Base-by-base conservation (phyloP, 805 yeast species). In the Myxozyma monticola region DNA sequence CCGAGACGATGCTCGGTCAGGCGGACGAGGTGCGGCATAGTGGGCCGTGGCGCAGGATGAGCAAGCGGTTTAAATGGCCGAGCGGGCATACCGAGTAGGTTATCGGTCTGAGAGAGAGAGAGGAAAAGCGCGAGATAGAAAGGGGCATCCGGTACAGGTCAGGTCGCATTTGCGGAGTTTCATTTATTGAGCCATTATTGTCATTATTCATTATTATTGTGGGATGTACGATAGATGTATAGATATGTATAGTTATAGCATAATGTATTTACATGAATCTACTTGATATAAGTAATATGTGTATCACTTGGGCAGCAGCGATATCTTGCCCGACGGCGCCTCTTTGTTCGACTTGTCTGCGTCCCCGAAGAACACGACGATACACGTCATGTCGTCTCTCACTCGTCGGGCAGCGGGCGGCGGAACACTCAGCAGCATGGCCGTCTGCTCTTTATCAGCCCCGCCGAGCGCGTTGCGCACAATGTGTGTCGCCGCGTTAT, bases 321-420 rank as follows among this genome's bases (percentile, higher is more conserved):
- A 43, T 14, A 47, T 42, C 31, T 36, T 31, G 5, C 56, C 56
- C 2, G 49, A 24, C 5, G 52, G 35, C 17, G 30, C 42, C 25
- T 33, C 38, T 15, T 25, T 29, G 9, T 21, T 30, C n/a, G n/a
- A n/a, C n/a, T n/a, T n/a, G n/a, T n/a, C n/a, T 6, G 35, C 34
- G 25, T 64, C 79, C 10, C 95, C 96, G 66, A 93, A 93, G 69
- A 93, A 93, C 1, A 91, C 88, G 21, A 93, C 99, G 2, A 96
- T 88, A 4, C 90, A 97, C 0, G 98, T 90, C 65, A 93, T 75
- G 68, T 93, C 99, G 70, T 93, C 99, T 67, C 99, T 81, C 69
- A 90, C 91, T 38, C 88, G 77, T 69, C 99, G 81, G 18, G 96
- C 85, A 60, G 85, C 77, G 1, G 98, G 97, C 15, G 89, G 79